These are phyloP conservation scores for Parastagonospora avenae DNA, from an alignment of 2,329 filamentous ascomycete species.

Conservation along the genomic window DNA sequence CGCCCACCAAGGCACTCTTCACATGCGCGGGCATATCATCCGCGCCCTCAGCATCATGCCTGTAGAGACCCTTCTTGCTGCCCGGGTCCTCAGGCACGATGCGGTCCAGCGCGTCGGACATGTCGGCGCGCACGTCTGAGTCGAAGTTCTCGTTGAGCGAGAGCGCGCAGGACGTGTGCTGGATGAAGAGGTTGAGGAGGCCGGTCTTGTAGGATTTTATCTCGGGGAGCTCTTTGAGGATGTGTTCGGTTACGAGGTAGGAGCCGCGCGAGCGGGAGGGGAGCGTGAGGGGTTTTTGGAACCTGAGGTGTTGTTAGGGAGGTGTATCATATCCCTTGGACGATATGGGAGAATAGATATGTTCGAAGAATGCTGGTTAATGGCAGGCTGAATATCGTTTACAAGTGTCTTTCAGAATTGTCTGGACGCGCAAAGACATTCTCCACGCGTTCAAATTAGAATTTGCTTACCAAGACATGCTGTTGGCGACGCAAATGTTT, in stretches of 20 bases:
- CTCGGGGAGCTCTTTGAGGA: constrained; percentile 75
- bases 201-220: constrained; percentile 78
- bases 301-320: constrained; percentile 39
- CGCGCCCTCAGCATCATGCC: constrained; percentile 81
- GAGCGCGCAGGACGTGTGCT: constrained; percentile 92
- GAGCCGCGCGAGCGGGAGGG: constrained; percentile 78
- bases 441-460: no score
- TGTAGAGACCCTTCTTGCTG: constrained; percentile 64
- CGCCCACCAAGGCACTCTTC: constrained; percentile 87
- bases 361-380: no score
- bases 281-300: constrained; percentile 83
- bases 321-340: no score
- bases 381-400: no score
- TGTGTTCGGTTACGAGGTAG: constrained; percentile 84
- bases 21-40: constrained; percentile 98
- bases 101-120: constrained; percentile 90
- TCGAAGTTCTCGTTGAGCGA: constrained; percentile 93
- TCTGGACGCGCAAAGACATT: no score
- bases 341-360: no score
- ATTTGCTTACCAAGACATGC: constrained; percentile 43
- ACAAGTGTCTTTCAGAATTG: no score
- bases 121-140: constrained; percentile 83
- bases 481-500: constrained; percentile 30
- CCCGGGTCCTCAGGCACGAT: constrained; percentile 79
- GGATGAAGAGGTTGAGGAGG: constrained; percentile 81